Evolutionary conservation across 805 yeast genomes (phyloP), one percentile per base, ranked within the genome.

Genomic region (Yueomyces sp.): DNA sequence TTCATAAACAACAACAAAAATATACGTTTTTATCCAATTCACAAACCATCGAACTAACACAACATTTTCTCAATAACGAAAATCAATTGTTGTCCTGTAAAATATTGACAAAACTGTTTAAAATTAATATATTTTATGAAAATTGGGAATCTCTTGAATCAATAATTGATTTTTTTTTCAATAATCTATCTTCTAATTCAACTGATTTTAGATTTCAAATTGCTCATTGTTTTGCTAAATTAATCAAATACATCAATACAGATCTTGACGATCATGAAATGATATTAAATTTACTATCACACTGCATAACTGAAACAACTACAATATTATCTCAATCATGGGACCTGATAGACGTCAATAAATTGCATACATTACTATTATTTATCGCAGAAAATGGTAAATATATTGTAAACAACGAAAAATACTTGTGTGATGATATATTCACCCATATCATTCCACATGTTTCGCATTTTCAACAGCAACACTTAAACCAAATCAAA

Each of bases 191-290:
- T n/a, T 61, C 70, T 40, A 62, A 58, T 34, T 83, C 76, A 43
- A 74, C 83, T 0, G 62, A 65, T 2, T 70, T 81, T 3, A 63
- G 96, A 43, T 79, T 79, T 48, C 65, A 76, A 1, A 64, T 80
- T 33, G 83, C 95, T 1, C 82, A 81, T 55, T 76, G 79, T 28
- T 57, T 82, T 29, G 74, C 82, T 4, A 67, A 74, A 39, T 54
- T 85, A 8, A 42, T 57, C 0, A 36, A 42, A 12, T 47, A 51
- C 4, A 50, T 66, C 3, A 49, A 73, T 12, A 60, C 65, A 1
- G 44, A 48, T 0, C 59, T 53, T 26, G 60, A 52, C 7, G 48
- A 53, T 7, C 27, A 47, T 2, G 52, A 55, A 1, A 45, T 54
- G 11, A 47, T 57, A 0, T 26, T 27, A 4, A 56, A 57, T 7